Base-by-base conservation (phyloP, 345 rosid genomes). In the Gynandropsis gynandra region DNA sequence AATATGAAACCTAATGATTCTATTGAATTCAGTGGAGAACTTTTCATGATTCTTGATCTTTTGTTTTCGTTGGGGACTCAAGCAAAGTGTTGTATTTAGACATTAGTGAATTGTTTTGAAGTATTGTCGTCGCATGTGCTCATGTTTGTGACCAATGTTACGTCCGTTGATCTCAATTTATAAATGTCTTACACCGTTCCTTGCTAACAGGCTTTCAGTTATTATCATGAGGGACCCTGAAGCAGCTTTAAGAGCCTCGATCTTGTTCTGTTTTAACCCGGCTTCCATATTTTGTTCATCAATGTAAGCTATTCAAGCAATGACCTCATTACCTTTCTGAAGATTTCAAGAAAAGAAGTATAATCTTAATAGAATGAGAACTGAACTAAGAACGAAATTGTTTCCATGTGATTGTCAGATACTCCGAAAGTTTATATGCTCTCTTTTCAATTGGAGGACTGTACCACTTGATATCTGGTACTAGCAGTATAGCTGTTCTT, bases 201-300 rank as follows among this genome's bases (percentile, higher is more conserved):
- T 43, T 41, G n/a, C 68, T 64, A 20, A 59, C 80, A 87, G 98
- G 87, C 69, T 85, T 64, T 82, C 98, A 20, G 65, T 72, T 56
- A 46, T 73, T 65, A 62, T 87, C 49, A 72, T 92, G 77, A 78
- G 64, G 80, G 95, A 92, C 58, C 50, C 74, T 45, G 71, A 72
- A 35, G 81, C 79, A 10, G 76, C 98, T 36, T 44, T 92, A 14
- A 65, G 70, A 47, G 87, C 98, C 60, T 80, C 95, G 0, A 7
- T 80, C 12, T 63, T 87, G 48, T 92, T 92, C 65, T 84, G 95
- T 76, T 85, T 84, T 76, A 87, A 87, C 56, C 96, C 96, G 0
- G 96, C 96, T 0, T 87, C 95, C 18, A 73, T 90, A 63, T 87
- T 87, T 48, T 87, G 84, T 61, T 74, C 96, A 4, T 82, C 95